Base-by-base conservation (phyloP, 2,329 filamentous ascomycete species). In the Claviceps monticola region DNA sequence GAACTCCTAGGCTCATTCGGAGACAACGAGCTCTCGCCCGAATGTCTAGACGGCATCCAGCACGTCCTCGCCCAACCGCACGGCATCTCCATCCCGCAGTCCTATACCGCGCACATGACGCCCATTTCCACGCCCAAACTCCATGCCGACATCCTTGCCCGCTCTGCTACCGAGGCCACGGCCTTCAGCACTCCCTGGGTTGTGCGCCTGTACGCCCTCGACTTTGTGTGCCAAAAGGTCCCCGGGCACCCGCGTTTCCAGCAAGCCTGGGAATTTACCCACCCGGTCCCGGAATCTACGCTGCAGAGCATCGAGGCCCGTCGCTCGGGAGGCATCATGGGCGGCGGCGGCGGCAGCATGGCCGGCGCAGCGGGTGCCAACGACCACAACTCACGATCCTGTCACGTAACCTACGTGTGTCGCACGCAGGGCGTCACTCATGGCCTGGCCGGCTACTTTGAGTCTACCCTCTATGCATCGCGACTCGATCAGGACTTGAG, bases 31-130 rank as follows among this genome's bases (percentile, higher is more conserved):
- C 79, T 98, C 9, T 95, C 88, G 0, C 93, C 93, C 0, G 93
- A 98, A 70, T 98, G 93, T 62, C 76, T 98, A 11, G 93, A 98
- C 64, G 93, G 93, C 45, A 90, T 97, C 48, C 91, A 96, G 64
- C 84, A 91, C 61, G 86, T 97, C 44, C 72, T 98, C n/a, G 73
- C 79, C 11, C 73, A 84, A 0, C 75, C 77, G 1, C 80, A 91
- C 60, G 94, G 93, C 38, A 91, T 98, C 59, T 96, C 88, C 1
- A 97, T 98, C 56, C 93, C 93, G 1, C 79, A 83, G 56, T 93
- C 86, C 34, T 98, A 98, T 71, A 95, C 89, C 1, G 91, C 93
- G 3, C 89, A 96, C 65, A 71, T 96, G 54, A 90, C 86, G n/a
- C 93, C 94, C 1, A 88, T 98, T 58, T 80, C 90, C 0, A 86